Evolutionary conservation across 2,329 filamentous ascomycete genomes (phyloP), one percentile per base, ranked within the genome.

Genomic region (Paramyrothecium roridum): DNA sequence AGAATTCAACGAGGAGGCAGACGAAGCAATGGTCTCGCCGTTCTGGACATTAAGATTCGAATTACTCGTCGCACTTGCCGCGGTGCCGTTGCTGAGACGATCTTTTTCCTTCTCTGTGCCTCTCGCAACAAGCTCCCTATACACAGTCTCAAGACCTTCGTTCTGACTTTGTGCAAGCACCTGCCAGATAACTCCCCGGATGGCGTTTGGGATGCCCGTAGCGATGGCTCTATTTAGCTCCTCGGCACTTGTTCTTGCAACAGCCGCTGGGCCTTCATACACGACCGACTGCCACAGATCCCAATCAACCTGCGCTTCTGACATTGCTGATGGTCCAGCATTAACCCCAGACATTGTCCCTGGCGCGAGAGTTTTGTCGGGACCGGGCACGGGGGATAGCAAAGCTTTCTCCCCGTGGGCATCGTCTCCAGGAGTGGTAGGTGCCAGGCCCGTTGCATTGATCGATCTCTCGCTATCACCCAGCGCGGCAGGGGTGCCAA

Each of bases 151-250:
- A 19, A 99, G 77, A 48, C 96, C 91, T 57, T 93, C 89, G 63
- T 91, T 96, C 73, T 96, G 96, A 75, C 93, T 97, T 68, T 96
- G 91, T 3, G 95, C 92, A 58, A 99, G 77, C 8, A 98, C 93
- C 73, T 99, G 95, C 95, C 95, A 99, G 52, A 99, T 93, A 2
- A 99, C 95, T n/a, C 95, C 96, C 56, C 95, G 87, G 58, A 99
- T 96, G 3, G 93, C 93, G 62, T 88, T 92, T 1, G 95, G 95
- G 55, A 99, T 99, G 33, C 95, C 95, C 43, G 88, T 90, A 51
- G 93, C 90, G 63, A 99, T 97, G 21, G 95, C 93, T 61, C 83
- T 85, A 67, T 93, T 96, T 55, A 99, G 77, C 69, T 97, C 93
- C 65, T 96, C 91, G 0, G 93, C 82, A 66, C 92, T 96, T 3